Conservation (phyloP, 2,329 filamentous ascomycete genomes). For the Pseudomassariella vexata region DNA sequence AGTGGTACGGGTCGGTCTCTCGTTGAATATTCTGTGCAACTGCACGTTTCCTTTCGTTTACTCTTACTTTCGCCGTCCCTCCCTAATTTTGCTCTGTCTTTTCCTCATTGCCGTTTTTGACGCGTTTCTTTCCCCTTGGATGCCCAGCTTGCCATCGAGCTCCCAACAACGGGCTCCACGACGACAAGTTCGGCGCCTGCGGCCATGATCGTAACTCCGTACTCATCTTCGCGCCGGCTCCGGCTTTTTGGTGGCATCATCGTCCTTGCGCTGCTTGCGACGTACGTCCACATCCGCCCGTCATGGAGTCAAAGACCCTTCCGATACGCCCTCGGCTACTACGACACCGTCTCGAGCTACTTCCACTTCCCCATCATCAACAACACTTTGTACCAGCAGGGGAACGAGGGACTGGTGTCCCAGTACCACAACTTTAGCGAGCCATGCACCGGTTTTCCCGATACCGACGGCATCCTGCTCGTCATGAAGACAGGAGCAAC, state of each 20-base stretch:
- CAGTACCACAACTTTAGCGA: constrained; percentile 29
- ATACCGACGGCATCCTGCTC: constrained; percentile 40
- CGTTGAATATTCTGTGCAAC: no score
- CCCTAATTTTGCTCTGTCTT: background rate
- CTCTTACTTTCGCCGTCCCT: background rate
- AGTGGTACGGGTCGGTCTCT: no score
- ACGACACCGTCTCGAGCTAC: constrained; percentile 20
- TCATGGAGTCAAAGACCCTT: constrained; percentile 18
- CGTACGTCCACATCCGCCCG: constrained; percentile 19
- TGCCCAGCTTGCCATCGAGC: constrained; percentile 1
- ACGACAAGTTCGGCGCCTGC: background rate
- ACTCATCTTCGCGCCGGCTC: constrained; percentile 21
- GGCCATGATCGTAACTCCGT: constrained; percentile 22
- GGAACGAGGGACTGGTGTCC: constrained; percentile 25
- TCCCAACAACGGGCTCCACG: background rate
- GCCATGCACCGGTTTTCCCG: constrained; percentile 30
- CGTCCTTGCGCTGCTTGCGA: constrained; percentile 14
- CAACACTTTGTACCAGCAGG: constrained; percentile 32
- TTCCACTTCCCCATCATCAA: constrained; percentile 26
- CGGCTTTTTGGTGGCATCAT: constrained; percentile 20
- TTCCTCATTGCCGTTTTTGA: background rate
- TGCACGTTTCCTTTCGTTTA: no score
- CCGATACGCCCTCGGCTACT: constrained; percentile 23
- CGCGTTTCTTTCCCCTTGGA: background rate
- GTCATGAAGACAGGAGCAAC: constrained; percentile 54